Base-by-base conservation (phyloP, 2,329 filamentous ascomycete genomes). In the Fusarium incarnatum region DNA sequence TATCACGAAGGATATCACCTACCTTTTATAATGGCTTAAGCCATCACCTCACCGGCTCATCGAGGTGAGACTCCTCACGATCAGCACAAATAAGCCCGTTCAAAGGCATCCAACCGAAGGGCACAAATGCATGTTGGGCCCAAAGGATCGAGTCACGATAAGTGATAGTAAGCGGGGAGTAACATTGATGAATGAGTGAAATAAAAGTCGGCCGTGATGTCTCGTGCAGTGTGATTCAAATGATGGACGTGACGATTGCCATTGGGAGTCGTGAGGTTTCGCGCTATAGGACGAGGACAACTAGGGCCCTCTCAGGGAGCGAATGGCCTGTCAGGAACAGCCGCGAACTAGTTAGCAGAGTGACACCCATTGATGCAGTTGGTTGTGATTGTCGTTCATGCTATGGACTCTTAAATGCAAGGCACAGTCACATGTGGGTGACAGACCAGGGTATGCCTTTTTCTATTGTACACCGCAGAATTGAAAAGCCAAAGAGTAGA, bases 181-280 rank as follows among this genome's bases (percentile, higher is more conserved):
- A 56, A 16, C 58, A 71, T 67, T 60, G 59, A 47, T 60, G 49
- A 56, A 11, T n/a, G 34, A 42, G 34, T 37, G 25, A 41, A 53
- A 50, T n/a, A 37, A 59, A 60, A 49, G 68, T 60, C 52, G 66
- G 63, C 47, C 55, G 73, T 75, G 73, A 75, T 73, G 56, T 55
- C 48, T 60, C 69, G 47, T 75, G 73, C 73, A 75, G 73, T 53
- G 73, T 75, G 67, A 73, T 56, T 49, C 45, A 28, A 56, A 68
- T 68, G 67, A 70, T 64, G 46, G 67, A 68, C 56, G 72, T 69
- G 65, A 73, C 48, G 56, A 58, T 58, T 63, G 62, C 59, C 63
- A 75, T 74, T 74, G 73, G 72, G 61, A 71, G 68, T 66, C 60
- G 56, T 25, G 44, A 32, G 53, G 57, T 69, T 62, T 65, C 60